A percentile compares a stretch with the other conserved stretches of the same genome.
Evolutionary conservation across 495 filamentous ascomycete genomes (phyloP).

Genomic region (Evansstolkia leycettana): DNA sequence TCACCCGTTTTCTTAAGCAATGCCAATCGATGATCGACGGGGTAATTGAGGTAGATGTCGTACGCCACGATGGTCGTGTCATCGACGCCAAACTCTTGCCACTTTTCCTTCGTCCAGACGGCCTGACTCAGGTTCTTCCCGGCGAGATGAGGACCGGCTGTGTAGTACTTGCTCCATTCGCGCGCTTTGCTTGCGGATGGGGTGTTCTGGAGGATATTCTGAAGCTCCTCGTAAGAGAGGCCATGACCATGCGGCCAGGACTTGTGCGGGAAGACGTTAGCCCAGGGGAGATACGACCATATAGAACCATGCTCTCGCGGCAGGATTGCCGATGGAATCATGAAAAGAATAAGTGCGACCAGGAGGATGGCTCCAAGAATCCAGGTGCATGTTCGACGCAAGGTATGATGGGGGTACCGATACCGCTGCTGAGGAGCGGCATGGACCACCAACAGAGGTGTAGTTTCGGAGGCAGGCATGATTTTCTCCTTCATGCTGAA

Average conservation of each 20-base stretch:
- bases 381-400: constrained; percentile 64
- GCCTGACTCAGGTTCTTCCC: constrained; percentile 83
- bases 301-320: constrained; percentile 26
- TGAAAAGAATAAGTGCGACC: constrained; percentile 46
- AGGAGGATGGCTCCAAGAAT: constrained; percentile 44
- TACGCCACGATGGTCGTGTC: constrained; percentile 64
- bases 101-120: constrained; percentile 74
- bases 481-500: constrained; percentile 29
- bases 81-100: constrained; percentile 71
- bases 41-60: constrained; percentile 88
- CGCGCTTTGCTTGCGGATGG: constrained; percentile 54
- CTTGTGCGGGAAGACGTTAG: constrained; percentile 24
- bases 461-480: constrained; percentile 30
- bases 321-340: constrained; percentile 32
- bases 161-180: constrained; percentile 89
- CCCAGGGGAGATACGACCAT: constrained; percentile 30
- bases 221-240: constrained; percentile 53
- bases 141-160: constrained; percentile 73
- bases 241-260: constrained; percentile 36
- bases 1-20: constrained; percentile 46
- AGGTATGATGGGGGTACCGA: constrained; percentile 53
- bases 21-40: constrained; percentile 63
- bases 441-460: constrained; percentile 26
- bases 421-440: constrained; percentile 34
- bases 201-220: constrained; percentile 55